Evolutionary conservation across 2,329 filamentous ascomycete genomes (phyloP).

Genomic region (Pleomassaria siparia): DNA sequence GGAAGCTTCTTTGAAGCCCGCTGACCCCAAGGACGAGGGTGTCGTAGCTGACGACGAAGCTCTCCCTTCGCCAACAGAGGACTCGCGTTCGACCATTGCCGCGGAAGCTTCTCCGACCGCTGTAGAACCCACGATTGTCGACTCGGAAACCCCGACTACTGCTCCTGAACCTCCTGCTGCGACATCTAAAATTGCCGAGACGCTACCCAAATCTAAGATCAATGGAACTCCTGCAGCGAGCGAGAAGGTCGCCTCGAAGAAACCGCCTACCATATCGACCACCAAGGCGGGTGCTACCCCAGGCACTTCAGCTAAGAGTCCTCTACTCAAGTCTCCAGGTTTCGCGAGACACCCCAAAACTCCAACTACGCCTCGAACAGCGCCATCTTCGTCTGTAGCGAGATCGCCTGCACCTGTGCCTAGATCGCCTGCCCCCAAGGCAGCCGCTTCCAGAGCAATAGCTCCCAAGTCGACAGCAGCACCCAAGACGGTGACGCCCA

Average conservation of each 20-base stretch:
- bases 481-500: background rate
- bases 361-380: slow-evolving; percentile 30
- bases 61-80: slow-evolving; percentile 36
- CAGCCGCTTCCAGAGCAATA: background rate
- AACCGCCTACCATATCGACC: slow-evolving; percentile 36
- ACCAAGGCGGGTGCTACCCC: slow-evolving; percentile 28
- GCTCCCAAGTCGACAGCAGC: background rate
- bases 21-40: slow-evolving; percentile 40
- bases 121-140: background rate
- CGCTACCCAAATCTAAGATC: slow-evolving; percentile 13
- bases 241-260: slow-evolving; percentile 30
- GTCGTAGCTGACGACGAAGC: slow-evolving; percentile 45
- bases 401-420: slow-evolving; percentile 16
- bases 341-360: slow-evolving; percentile 24
- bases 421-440: background rate
- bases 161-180: slow-evolving; percentile 2
- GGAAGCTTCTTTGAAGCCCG: slow-evolving; percentile 43
- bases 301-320: slow-evolving; percentile 31
- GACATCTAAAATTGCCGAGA: slow-evolving; percentile 16
- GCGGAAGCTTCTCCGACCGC: background rate
- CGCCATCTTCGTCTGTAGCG: slow-evolving; percentile 17
- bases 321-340: slow-evolving; percentile 29
- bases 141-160: background rate
- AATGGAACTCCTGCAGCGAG: slow-evolving; percentile 23
- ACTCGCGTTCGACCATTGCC: slow-evolving; percentile 11